phyloP scores from a whole-genome alignment of 2,329 filamentous ascomycete genomes.

The Sphaerostilbella broomeana region DNA sequence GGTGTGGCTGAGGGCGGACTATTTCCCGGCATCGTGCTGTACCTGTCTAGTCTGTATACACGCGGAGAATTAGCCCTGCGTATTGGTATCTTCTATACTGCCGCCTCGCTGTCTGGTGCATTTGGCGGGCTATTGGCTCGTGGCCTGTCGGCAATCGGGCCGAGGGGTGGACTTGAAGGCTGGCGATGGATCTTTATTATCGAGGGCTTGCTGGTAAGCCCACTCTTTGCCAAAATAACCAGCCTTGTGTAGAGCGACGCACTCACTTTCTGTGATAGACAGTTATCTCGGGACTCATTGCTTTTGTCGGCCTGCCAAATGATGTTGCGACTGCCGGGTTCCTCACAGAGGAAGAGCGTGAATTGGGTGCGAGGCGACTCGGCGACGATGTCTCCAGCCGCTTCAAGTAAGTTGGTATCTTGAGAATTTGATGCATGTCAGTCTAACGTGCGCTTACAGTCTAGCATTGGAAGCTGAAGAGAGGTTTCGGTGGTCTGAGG shows the following conservation, averaged over 20 bases:
- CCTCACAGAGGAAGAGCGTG: conserved; percentile 45
- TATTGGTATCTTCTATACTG: conserved; percentile 63
- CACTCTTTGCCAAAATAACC: neutral
- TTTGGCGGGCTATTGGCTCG: conserved; percentile 54
- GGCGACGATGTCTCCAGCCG: conserved; percentile 29
- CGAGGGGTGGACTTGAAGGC: conserved; percentile 43
- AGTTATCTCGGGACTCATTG: conserved; percentile 43
- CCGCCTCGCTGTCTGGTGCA: conserved; percentile 57
- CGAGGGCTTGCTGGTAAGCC: conserved; percentile 46
- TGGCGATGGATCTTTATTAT: conserved; percentile 61
- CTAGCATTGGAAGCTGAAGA: conserved; percentile 33
- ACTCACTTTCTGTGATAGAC: too few relatives aligned
- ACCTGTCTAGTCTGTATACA: conserved; percentile 57
- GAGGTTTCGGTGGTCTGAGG: conserved; percentile 54
- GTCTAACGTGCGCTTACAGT: conserved; percentile 9
- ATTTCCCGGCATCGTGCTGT: conserved; percentile 61
- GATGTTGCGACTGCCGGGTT: conserved; percentile 47
- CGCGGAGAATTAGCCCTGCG: conserved; percentile 54
- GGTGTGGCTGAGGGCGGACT: conserved; percentile 59
- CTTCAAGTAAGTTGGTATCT: conserved; percentile 26
- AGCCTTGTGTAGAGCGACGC: too few relatives aligned
- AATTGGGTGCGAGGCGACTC: conserved; percentile 41
- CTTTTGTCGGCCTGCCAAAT: conserved; percentile 51
- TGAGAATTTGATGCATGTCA: neutral
- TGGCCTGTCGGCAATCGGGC: conserved; percentile 54